phyloP scores from a whole-genome alignment of 176 grass and related monocot species.

The Poa pratensis region DNA sequence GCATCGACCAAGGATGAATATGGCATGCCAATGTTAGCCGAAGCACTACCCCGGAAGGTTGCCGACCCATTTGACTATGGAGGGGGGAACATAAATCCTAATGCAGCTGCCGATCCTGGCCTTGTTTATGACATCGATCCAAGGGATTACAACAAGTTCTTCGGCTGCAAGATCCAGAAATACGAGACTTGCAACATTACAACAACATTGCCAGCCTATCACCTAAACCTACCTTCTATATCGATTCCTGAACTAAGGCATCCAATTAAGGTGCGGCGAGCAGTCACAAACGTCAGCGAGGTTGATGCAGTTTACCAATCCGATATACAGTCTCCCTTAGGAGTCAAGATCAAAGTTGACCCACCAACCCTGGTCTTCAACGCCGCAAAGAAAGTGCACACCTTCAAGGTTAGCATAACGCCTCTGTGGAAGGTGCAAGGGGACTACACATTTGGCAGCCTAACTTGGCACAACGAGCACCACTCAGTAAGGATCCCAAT shows the following conservation, averaged over 20 bases:
- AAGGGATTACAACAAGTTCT: slow-evolving; percentile 49
- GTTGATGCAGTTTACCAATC: slow-evolving; percentile 45
- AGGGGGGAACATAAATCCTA: slow-evolving; percentile 53
- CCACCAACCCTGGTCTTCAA: slow-evolving; percentile 42
- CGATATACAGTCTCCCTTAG: slow-evolving; percentile 25
- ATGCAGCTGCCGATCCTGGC: slow-evolving; percentile 50
- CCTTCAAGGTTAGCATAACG: slow-evolving; percentile 43
- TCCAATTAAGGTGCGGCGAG: slow-evolving; percentile 27
- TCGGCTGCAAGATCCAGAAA: slow-evolving; percentile 24
- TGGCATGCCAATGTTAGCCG: slow-evolving; percentile 50
- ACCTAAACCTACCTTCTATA: slow-evolving; percentile 56
- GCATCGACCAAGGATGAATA: slow-evolving; percentile 46
- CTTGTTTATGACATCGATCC: slow-evolving; percentile 47
- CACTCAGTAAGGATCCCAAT: slow-evolving; percentile 36
- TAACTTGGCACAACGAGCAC: slow-evolving; percentile 42
- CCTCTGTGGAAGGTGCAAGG: slow-evolving; percentile 43
- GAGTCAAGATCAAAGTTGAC: slow-evolving; percentile 33
- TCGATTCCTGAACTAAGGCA: slow-evolving; percentile 51
- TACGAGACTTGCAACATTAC: slow-evolving; percentile 26
- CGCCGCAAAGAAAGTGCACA: slow-evolving; percentile 30
- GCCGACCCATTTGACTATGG: slow-evolving; percentile 66
- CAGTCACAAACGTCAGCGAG: slow-evolving; percentile 45
- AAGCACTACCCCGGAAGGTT: slow-evolving; percentile 43
- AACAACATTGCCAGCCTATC: slow-evolving; percentile 14
- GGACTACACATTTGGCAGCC: slow-evolving; percentile 45